Conservation (phyloP, 108 stramenopile species). For the Nitzschia inconspicua region DNA sequence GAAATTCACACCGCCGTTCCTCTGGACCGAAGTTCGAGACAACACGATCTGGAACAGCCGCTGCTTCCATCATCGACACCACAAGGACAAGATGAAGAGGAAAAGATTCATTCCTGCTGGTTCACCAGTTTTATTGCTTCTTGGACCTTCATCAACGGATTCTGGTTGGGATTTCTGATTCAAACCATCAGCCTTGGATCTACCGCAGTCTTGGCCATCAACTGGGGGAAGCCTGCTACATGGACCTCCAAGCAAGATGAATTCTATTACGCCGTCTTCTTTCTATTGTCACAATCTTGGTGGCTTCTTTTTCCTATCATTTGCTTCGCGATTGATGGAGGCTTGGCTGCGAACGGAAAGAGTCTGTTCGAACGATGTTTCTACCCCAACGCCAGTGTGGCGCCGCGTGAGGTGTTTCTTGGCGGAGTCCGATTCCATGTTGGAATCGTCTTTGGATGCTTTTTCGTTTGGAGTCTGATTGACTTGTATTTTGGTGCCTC, state of each 20-base stretch:
- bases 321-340: not conserved
- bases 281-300: slow-evolving; percentile 1
- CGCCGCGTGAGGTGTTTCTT: slow-evolving; percentile 11
- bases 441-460: slow-evolving; percentile 22
- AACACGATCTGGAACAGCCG: no score
- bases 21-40: no score
- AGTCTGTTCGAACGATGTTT: not conserved
- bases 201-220: not conserved
- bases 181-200: slow-evolving; percentile 11
- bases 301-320: slow-evolving; percentile 7
- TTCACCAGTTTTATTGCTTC: no score
- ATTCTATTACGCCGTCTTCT: not conserved
- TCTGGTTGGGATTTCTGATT: slow-evolving; percentile 3
- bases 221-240: not conserved
- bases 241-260: not conserved
- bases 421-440: slow-evolving; percentile 5
- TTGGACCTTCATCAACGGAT: no score
- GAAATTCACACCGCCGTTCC: no score
- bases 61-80: no score
- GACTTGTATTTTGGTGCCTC: slow-evolving; percentile 11
- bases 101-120: no score
- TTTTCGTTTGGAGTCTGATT: slow-evolving; percentile 4
- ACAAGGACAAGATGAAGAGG: no score
- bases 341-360: not conserved
- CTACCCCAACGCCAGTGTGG: not conserved